phyloP scores from a whole-genome alignment of 169 alveolate genomes.

The Eimeria tenella region DNA sequence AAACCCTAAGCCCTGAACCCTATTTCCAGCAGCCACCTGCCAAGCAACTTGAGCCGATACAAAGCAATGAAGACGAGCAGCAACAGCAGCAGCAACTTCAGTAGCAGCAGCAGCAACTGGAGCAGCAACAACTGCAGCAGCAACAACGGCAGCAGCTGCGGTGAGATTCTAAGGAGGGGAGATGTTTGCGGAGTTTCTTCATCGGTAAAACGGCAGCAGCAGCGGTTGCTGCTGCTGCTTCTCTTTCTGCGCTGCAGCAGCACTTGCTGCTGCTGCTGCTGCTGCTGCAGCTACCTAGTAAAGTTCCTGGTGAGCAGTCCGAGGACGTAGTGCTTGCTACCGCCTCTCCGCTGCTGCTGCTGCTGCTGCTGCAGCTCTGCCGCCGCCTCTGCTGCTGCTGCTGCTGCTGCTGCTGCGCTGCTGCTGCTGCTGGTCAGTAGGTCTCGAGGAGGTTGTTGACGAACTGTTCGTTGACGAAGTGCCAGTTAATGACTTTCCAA shows the following conservation, averaged over 20 bases:
- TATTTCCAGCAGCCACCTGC: too few species aligned
- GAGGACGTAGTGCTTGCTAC: background rate
- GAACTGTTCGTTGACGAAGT: constrained; percentile 80
- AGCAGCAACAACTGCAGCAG: background rate
- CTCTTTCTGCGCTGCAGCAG: background rate
- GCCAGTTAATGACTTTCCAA: constrained; percentile 94
- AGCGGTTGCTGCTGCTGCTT: constrained; percentile 18
- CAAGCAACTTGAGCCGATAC: too few species aligned
- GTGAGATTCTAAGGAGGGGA: background rate
- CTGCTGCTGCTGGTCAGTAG: background rate
- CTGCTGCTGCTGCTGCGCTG: constrained; percentile 33
- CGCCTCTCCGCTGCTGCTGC: constrained; percentile 11
- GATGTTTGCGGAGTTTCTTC: background rate
- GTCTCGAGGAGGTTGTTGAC: background rate
- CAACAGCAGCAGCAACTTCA: too few species aligned
- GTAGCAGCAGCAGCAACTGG: background rate
- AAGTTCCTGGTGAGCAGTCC: background rate
- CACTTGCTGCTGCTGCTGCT: constrained; percentile 7
- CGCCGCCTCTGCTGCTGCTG: background rate
- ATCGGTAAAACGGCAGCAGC: background rate
- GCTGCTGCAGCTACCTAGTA: background rate
- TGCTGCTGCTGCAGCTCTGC: constrained; percentile 2
- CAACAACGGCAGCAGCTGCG: background rate
- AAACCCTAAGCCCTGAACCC: too few species aligned
- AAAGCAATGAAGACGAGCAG: too few species aligned